Conservation (phyloP, 139 green algal species). For the Mesotaenium endlicherianum region DNA sequence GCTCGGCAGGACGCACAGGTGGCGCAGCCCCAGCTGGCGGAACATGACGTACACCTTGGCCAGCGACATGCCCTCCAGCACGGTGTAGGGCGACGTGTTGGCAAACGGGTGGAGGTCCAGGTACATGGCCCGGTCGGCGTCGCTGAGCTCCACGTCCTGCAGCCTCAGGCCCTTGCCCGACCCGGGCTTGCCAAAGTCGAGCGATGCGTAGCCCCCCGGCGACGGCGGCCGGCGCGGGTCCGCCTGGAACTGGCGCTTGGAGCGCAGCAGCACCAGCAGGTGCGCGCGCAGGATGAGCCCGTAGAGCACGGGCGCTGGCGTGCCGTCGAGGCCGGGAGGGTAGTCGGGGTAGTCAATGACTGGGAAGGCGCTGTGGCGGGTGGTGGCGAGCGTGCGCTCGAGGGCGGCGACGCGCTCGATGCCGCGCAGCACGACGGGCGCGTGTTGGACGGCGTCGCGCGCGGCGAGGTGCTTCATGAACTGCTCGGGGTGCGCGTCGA, state of each 20-base stretch:
- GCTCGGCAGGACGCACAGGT: slow-evolving; percentile 83
- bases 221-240: neutral
- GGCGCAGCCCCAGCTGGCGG: slow-evolving; percentile 78
- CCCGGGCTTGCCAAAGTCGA: slow-evolving; percentile 50
- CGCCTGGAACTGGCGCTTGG: slow-evolving; percentile 45
- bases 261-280: slow-evolving; percentile 53
- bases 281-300: slow-evolving; percentile 41
- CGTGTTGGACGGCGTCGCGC: neutral
- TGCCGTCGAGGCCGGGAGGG: neutral
- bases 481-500: slow-evolving; percentile 37
- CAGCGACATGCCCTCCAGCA: slow-evolving; percentile 48
- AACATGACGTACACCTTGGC: slow-evolving; percentile 73
- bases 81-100: slow-evolving; percentile 40
- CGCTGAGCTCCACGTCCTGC: slow-evolving; percentile 37
- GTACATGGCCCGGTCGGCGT: slow-evolving; percentile 42
- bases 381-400: neutral
- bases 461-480: slow-evolving; percentile 33
- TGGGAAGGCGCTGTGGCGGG: slow-evolving; percentile 44
- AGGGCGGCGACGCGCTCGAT: slow-evolving; percentile 35
- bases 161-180: slow-evolving; percentile 42
- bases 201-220: neutral
- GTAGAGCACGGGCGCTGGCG: neutral
- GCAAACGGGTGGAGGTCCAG: slow-evolving; percentile 45
- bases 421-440: slow-evolving; percentile 14
- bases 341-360: slow-evolving; percentile 20